Conservation (phyloP, 1,284 basidiomycete species). For the Apiotrichum porosum region DNA sequence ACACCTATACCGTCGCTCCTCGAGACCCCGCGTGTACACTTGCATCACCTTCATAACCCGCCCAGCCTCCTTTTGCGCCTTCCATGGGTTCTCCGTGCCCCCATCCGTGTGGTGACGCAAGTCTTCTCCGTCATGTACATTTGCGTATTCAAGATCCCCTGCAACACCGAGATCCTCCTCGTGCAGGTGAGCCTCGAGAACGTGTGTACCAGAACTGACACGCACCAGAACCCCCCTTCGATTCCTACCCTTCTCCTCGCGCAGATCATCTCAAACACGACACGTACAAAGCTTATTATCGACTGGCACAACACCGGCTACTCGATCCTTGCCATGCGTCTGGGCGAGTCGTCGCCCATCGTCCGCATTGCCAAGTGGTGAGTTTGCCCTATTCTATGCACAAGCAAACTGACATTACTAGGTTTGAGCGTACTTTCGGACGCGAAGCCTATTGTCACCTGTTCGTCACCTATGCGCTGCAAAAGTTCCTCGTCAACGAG, state of each 20-base stretch:
- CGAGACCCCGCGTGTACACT: slow-evolving; percentile 59
- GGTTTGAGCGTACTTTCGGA: slow-evolving; percentile 78
- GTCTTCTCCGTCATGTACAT: slow-evolving; percentile 59
- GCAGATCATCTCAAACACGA: slow-evolving; percentile 63
- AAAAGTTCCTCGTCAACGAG: slow-evolving; percentile 60
- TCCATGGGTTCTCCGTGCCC: slow-evolving; percentile 69
- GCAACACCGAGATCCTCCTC: slow-evolving; percentile 76
- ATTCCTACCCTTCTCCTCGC: slow-evolving; percentile 88
- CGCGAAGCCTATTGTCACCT: slow-evolving; percentile 77
- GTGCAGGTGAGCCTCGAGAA: slow-evolving; percentile 65
- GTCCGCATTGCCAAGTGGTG: slow-evolving; percentile 72
- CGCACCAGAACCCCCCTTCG: slow-evolving; percentile 95
- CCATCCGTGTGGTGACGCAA: slow-evolving; percentile 74
- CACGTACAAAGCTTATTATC: slow-evolving; percentile 80
- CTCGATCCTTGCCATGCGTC: slow-evolving; percentile 79
- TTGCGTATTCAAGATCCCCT: slow-evolving; percentile 56
- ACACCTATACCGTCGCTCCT: slow-evolving; percentile 65
- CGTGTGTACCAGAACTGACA: neutral
- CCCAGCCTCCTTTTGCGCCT: slow-evolving; percentile 58
- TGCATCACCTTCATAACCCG: slow-evolving; percentile 64
- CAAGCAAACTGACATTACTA: slow-evolving; percentile 39
- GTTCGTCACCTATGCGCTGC: slow-evolving; percentile 90
- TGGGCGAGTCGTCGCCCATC: slow-evolving; percentile 63
- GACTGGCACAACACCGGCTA: slow-evolving; percentile 99
- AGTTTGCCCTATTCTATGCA: slow-evolving; percentile 11